phyloP scores from a whole-genome alignment of 2,329 filamentous ascomycete genomes.

The Anthostomella pinea region DNA sequence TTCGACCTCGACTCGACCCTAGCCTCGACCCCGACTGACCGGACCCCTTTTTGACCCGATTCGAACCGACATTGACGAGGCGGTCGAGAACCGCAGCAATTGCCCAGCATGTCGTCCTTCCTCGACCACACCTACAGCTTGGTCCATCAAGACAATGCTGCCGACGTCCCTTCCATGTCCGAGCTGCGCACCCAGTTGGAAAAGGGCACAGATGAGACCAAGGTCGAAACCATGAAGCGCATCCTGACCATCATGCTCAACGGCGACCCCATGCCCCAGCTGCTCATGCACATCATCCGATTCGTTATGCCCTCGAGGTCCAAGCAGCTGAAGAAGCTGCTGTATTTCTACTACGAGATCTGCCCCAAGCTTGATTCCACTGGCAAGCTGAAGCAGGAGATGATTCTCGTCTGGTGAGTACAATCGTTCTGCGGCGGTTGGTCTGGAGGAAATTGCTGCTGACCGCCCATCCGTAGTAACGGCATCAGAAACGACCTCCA shows the following conservation, averaged over 20 bases:
- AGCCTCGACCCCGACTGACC: background rate
- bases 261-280: slow-evolving; percentile 88
- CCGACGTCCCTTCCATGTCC: slow-evolving; percentile 84
- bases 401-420: slow-evolving; percentile 93
- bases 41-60: slow-evolving; percentile 6
- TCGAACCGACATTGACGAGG: slow-evolving; percentile 15
- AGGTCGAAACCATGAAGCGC: slow-evolving; percentile 94
- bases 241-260: slow-evolving; percentile 98
- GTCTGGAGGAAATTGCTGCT: slow-evolving; percentile 7
- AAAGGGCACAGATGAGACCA: slow-evolving; percentile 89
- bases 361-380: slow-evolving; percentile 90
- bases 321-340: slow-evolving; percentile 93
- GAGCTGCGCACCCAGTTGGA: slow-evolving; percentile 92
- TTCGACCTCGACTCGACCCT: slow-evolving; percentile 5
- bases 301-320: slow-evolving; percentile 99
- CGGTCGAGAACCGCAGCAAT: slow-evolving; percentile 29
- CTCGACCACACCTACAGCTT: slow-evolving; percentile 94
- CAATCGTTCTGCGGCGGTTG: background rate
- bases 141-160: slow-evolving; percentile 95
- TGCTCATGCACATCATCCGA: slow-evolving; percentile 99
- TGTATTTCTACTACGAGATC: slow-evolving; percentile 99
- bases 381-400: slow-evolving; percentile 98
- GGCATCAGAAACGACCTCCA: slow-evolving; percentile 97
- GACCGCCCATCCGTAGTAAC: slow-evolving; percentile 64
- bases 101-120: slow-evolving; percentile 79